phyloP scores from a whole-genome alignment of 345 rosid genomes.

The Bruguiera gymnorhiza region DNA sequence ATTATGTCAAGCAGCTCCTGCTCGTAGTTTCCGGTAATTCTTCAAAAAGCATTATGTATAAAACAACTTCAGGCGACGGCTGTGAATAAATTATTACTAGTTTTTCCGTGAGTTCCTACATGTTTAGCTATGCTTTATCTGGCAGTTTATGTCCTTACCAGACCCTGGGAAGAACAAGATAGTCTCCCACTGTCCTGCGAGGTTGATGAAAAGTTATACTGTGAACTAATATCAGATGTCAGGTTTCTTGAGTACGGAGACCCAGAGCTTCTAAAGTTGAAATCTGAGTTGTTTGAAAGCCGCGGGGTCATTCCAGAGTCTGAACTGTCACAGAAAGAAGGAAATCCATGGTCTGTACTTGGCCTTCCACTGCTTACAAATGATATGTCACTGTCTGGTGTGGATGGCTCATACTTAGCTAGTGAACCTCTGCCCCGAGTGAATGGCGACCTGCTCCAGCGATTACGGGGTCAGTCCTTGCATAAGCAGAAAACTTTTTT shows the following conservation, averaged over 20 bases:
- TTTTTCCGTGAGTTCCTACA: neutral
- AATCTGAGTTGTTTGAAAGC: neutral
- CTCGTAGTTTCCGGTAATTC: neutral
- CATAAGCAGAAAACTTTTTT: neutral
- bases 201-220: conserved; percentile 35
- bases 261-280: conserved; percentile 7
- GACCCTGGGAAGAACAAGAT: conserved; percentile 24
- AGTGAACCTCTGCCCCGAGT: conserved; percentile 30
- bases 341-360: conserved; percentile 44
- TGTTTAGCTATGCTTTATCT: neutral
- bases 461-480: neutral
- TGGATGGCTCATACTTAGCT: conserved; percentile 35
- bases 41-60: neutral
- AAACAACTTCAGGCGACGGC: neutral
- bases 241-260: conserved; percentile 36
- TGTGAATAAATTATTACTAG: neutral
- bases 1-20: neutral
- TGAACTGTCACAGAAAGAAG: conserved; percentile 34
- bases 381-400: conserved; percentile 64
- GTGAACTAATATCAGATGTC: conserved; percentile 45
- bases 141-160: neutral
- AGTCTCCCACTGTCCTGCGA: conserved; percentile 39
- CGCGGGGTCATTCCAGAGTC: conserved; percentile 19
- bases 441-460: conserved; percentile 37
- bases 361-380: conserved; percentile 71